These are phyloP conservation scores for Candida glucosophila DNA, from an alignment of 1,139 yeast species.

Conservation along the genomic window DNA sequence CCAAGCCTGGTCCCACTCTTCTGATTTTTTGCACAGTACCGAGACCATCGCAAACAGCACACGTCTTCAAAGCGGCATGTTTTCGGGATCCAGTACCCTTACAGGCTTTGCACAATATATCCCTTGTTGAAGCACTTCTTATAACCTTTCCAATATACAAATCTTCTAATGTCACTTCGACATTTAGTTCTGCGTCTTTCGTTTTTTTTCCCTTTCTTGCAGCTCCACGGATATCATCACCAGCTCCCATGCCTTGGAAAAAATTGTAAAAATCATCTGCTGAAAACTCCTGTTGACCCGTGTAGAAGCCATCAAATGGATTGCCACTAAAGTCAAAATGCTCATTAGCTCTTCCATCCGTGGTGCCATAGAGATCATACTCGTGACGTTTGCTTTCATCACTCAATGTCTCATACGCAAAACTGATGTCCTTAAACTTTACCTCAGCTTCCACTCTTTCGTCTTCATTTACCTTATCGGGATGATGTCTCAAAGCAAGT, in stretches of 20 bases:
- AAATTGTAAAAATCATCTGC: conserved; percentile 70
- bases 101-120: conserved; percentile 64
- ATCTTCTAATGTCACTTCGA: conserved; percentile 65
- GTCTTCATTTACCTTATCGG: conserved; percentile 68
- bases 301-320: conserved; percentile 36
- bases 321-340: conserved; percentile 19
- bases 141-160: conserved; percentile 74
- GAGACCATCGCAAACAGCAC: conserved; percentile 66
- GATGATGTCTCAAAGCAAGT: conserved; percentile 67
- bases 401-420: conserved; percentile 68
- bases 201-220: conserved; percentile 23
- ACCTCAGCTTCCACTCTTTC: conserved; percentile 61
- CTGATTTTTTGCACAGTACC: conserved; percentile 57
- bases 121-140: conserved; percentile 66
- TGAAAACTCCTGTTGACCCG: conserved; percentile 28
- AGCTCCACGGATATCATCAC: conserved; percentile 7
- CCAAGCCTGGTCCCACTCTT: conserved; percentile 71
- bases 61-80: conserved; percentile 46
- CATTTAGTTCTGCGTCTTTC: conserved; percentile 58
- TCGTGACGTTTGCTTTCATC: conserved; percentile 52
- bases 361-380: conserved; percentile 51
- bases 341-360: conserved; percentile 21
- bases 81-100: conserved; percentile 67
- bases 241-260: conserved; percentile 41
- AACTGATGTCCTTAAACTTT: conserved; percentile 65